Percentiles rank a stretch among this genome's conserved stretches.
These are phyloP conservation scores for Eruca vesicaria DNA, from an alignment of 441 rosid genomes.

Conservation along the genomic window DNA sequence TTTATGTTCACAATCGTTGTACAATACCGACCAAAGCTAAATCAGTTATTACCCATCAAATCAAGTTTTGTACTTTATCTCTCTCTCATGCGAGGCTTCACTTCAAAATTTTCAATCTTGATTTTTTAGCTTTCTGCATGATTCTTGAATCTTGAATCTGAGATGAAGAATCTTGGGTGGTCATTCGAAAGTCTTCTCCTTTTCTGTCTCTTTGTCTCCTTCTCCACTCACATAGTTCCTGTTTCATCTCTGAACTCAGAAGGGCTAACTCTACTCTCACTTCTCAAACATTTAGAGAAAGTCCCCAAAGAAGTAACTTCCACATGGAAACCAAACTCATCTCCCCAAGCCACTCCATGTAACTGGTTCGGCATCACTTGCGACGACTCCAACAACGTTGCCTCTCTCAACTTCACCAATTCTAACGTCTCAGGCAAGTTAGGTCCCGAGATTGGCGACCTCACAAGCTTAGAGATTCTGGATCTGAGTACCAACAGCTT, in stretches of 20 bases:
- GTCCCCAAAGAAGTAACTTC: slow-evolving; percentile 50
- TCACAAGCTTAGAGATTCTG: slow-evolving; percentile 42
- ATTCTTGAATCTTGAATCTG: slow-evolving; percentile 3
- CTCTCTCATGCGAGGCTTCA: neutral
- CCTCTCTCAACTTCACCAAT: slow-evolving; percentile 46
- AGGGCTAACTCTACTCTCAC: slow-evolving; percentile 53
- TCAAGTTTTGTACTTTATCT: slow-evolving; percentile 6
- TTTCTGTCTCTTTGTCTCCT: slow-evolving; percentile 21
- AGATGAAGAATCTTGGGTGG: slow-evolving; percentile 26
- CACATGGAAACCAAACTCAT: slow-evolving; percentile 52
- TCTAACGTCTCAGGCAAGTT: slow-evolving; percentile 55
- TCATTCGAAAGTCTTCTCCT: slow-evolving; percentile 12
- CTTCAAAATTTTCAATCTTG: neutral
- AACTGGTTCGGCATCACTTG: slow-evolving; percentile 70
- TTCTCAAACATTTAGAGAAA: slow-evolving; percentile 42
- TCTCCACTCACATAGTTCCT: neutral
- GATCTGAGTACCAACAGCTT: slow-evolving; percentile 55
- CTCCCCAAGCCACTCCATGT: slow-evolving; percentile 53
- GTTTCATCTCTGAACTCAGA: slow-evolving; percentile 45
- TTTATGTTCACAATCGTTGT: neutral
- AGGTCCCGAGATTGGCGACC: slow-evolving; percentile 52
- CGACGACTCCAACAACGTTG: slow-evolving; percentile 39
- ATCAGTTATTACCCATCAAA: neutral
- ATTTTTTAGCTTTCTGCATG: neutral
- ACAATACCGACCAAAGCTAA: neutral